Percentiles rank a stretch among this genome's conserved stretches.
Conservation (phyloP, 2,329 filamentous ascomycete species). For the Penicillium brasilianum region DNA sequence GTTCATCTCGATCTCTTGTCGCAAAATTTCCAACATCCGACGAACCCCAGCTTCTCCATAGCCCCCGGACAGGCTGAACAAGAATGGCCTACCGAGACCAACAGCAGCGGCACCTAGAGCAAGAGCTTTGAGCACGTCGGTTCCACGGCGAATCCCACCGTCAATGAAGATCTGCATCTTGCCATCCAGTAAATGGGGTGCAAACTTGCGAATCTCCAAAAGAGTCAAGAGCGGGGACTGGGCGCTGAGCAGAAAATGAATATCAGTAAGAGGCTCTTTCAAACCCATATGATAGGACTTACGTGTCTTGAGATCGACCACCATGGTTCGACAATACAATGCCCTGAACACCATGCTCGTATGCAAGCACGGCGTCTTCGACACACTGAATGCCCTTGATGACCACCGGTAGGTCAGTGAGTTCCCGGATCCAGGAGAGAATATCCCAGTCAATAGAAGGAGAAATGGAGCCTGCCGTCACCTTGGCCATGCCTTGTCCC, state of each 20-base stretch:
- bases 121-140: conserved; percentile 70
- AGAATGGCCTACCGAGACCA: conserved; percentile 65
- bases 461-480: conserved; percentile 36
- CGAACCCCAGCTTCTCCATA: conserved; percentile 65
- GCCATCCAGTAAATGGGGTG: conserved; percentile 62
- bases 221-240: conserved; percentile 62
- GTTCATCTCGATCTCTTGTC: conserved; percentile 42
- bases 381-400: conserved; percentile 16
- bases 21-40: conserved; percentile 44
- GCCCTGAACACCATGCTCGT: conserved; percentile 10
- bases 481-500: conserved; percentile 38
- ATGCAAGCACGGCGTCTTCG: conserved; percentile 14
- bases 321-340: conserved; percentile 45
- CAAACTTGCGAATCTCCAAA: conserved; percentile 66
- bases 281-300: background rate
- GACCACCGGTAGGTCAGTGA: conserved; percentile 38
- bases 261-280: background rate
- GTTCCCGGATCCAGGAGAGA: conserved; percentile 38
- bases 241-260: conserved; percentile 20
- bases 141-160: conserved; percentile 67
- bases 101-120: conserved; percentile 69
- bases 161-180: conserved; percentile 67
- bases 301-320: conserved; percentile 55
- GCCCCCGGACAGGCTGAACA: conserved; percentile 60
- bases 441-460: conserved; percentile 36